phyloP scores from a whole-genome alignment of 306 rosid species.

The Crotalaria pallida region DNA sequence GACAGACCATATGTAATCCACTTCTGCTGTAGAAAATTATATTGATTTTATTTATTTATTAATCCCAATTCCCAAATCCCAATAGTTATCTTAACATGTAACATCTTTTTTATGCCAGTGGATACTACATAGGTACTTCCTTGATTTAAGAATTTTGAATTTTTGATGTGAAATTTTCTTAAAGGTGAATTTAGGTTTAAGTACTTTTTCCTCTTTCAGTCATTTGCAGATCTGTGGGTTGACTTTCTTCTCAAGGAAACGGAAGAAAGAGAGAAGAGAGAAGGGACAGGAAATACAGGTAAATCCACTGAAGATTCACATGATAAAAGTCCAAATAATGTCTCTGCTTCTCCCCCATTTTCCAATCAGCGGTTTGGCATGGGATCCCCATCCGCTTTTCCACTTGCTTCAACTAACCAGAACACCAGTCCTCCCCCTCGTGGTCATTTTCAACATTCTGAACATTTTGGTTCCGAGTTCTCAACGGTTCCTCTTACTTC shows the following conservation, averaged over 20 bases:
- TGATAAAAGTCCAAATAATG: constrained; percentile 12
- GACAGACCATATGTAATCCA: background rate
- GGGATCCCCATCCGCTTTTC: constrained; percentile 19
- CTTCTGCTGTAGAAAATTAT: background rate
- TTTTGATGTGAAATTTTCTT: background rate
- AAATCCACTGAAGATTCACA: constrained; percentile 26
- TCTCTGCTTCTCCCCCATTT: background rate
- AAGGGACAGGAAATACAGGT: constrained; percentile 31
- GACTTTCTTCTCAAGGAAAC: constrained; percentile 85
- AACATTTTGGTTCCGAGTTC: constrained; percentile 58
- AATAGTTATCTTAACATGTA: background rate
- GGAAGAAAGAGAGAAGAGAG: constrained; percentile 68
- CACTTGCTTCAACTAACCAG: constrained; percentile 26
- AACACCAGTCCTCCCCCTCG: constrained; percentile 28
- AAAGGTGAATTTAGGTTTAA: background rate
- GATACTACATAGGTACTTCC: too few species aligned
- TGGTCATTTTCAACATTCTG: constrained; percentile 31
- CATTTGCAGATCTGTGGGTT: constrained; percentile 90
- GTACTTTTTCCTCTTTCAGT: constrained; percentile 38
- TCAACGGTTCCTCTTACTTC: constrained; percentile 76
- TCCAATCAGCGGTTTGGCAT: constrained; percentile 27
- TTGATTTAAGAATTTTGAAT: background rate
- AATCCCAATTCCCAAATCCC: too few species aligned
- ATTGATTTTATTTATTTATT: background rate
- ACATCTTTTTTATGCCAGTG: background rate